Evolutionary conservation across 1,284 basidiomycete species (phyloP).

Genomic region (Grifola frondosa): DNA sequence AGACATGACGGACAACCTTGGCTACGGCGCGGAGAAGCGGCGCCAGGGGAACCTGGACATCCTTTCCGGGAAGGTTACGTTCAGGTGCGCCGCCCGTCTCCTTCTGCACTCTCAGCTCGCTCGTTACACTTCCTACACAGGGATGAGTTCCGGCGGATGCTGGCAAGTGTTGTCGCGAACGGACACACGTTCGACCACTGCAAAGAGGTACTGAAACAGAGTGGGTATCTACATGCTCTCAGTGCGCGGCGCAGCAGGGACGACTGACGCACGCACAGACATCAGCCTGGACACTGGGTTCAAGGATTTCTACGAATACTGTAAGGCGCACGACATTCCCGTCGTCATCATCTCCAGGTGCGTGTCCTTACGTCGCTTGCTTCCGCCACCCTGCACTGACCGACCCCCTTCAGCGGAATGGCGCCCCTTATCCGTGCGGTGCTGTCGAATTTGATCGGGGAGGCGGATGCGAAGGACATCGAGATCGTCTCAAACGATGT

Average conservation of each 20-base stretch:
- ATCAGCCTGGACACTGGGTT: constrained; percentile 88
- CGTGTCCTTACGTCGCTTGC: constrained; percentile 13
- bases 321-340: constrained; percentile 74
- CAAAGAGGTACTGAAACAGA: constrained; percentile 62
- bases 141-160: constrained; percentile 80
- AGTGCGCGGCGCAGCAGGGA: too few species aligned
- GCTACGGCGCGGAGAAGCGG: constrained; percentile 68
- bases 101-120: neutral
- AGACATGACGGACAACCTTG: constrained; percentile 80
- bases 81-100: constrained; percentile 56
- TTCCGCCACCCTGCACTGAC: neutral
- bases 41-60: constrained; percentile 73
- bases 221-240: too few species aligned
- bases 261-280: constrained; percentile 50
- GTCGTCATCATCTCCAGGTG: constrained; percentile 91
- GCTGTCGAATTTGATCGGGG: constrained; percentile 74
- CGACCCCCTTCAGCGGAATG: constrained; percentile 68
- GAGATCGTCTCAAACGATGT: constrained; percentile 92
- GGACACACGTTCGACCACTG: constrained; percentile 80
- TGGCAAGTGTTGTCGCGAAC: constrained; percentile 67
- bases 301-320: constrained; percentile 82
- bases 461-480: constrained; percentile 72
- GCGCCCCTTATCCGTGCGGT: constrained; percentile 88
- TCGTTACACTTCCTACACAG: constrained; percentile 34
- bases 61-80: constrained; percentile 63